Evolutionary conservation across 2,329 filamentous ascomycete species (phyloP).

Genomic region (Aspergillus sojae): DNA sequence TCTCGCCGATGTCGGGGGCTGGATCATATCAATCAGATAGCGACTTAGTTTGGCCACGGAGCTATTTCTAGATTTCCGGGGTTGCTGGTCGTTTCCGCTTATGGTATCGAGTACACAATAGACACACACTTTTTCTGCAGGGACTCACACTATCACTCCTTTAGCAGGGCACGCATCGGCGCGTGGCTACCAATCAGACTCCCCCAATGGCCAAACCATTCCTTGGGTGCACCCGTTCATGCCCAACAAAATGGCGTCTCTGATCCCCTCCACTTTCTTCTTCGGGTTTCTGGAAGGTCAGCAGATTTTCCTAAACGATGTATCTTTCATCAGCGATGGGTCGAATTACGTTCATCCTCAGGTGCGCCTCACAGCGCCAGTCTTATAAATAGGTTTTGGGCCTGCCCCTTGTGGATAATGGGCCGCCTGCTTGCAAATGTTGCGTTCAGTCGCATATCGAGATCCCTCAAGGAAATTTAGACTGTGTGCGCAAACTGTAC

Average conservation of each 20-base stretch:
- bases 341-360: neutral
- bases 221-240: neutral
- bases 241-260: neutral
- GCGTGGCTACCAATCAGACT: neutral
- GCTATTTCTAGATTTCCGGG: neutral
- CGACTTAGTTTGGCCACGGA: neutral
- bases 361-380: neutral
- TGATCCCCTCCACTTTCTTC: conserved; percentile 3
- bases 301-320: neutral
- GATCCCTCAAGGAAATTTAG: neutral
- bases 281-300: neutral
- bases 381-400: neutral
- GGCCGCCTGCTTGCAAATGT: neutral
- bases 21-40: conserved; percentile 23
- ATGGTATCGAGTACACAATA: neutral
- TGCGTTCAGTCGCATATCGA: neutral
- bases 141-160: neutral
- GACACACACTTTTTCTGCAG: neutral
- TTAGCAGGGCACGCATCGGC: neutral
- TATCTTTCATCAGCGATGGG: neutral
- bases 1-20: conserved; percentile 14
- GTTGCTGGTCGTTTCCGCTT: neutral
- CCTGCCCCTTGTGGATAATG: neutral
- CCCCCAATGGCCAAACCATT: neutral
- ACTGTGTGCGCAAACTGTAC: neutral